A percentile compares a stretch with the other conserved stretches of the same genome.
Conservation (phyloP, 352 stramenopile genomes). For the Peronosclerospora sorghi region DNA sequence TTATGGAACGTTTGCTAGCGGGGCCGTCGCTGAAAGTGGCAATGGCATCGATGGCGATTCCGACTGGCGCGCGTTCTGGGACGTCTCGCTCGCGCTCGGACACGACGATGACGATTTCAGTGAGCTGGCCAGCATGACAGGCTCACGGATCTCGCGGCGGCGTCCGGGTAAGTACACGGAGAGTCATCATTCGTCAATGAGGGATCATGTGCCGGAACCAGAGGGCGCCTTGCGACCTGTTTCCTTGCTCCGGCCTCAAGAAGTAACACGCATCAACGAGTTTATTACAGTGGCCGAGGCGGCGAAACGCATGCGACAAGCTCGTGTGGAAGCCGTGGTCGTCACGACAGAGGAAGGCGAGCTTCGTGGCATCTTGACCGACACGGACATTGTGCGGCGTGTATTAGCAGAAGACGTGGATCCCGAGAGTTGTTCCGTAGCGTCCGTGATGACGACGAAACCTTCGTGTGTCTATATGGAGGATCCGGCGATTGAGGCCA, state of each 20-base stretch:
- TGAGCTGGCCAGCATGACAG: constrained; percentile 53
- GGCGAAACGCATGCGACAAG: constrained; percentile 69
- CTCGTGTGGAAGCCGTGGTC: constrained; percentile 75
- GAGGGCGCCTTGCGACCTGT: constrained; percentile 66
- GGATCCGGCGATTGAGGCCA: constrained; percentile 75
- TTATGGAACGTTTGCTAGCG: constrained; percentile 79
- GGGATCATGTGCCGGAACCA: constrained; percentile 33
- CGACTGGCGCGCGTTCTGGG: constrained; percentile 84
- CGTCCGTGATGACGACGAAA: constrained; percentile 77
- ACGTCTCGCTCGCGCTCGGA: constrained; percentile 74
- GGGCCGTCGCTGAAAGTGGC: constrained; percentile 31
- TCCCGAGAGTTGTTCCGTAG: constrained; percentile 63
- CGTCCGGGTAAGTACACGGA: constrained; percentile 27
- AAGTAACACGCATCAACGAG: constrained; percentile 77
- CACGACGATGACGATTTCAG: constrained; percentile 65
- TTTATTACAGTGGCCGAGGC: constrained; percentile 81
- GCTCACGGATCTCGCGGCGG: constrained; percentile 34
- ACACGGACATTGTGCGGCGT: constrained; percentile 78
- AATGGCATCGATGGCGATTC: constrained; percentile 30
- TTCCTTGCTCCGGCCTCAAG: constrained; percentile 65
- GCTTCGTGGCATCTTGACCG: constrained; percentile 75
- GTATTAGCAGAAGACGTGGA: constrained; percentile 77
- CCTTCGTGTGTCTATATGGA: constrained; percentile 71
- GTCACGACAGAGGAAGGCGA: constrained; percentile 77
- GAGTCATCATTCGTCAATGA: constrained; percentile 34